Conservation (phyloP, 441 rosid genomes). For the Brassica balearica region DNA sequence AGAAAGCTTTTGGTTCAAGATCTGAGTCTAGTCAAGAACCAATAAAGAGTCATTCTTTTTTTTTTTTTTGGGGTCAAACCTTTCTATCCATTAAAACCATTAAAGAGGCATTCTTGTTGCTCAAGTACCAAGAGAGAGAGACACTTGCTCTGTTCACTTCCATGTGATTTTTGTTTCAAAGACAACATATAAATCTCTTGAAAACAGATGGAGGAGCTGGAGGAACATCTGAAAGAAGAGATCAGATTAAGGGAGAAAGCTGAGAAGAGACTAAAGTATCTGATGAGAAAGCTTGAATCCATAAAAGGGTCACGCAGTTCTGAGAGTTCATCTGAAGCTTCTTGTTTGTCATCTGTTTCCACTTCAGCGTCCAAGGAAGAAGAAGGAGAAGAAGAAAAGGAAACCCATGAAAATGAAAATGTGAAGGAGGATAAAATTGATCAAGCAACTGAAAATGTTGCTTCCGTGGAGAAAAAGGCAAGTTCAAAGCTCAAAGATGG, state of each 20-base stretch:
- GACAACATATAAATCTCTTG: slow-evolving; percentile 1
- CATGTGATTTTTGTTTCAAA: background rate
- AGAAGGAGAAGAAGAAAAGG: slow-evolving; percentile 13
- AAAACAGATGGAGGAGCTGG: slow-evolving; percentile 66
- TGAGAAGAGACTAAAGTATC: slow-evolving; percentile 61
- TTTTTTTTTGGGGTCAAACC: no score
- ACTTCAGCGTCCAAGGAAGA: slow-evolving; percentile 38
- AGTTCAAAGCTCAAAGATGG: slow-evolving; percentile 31
- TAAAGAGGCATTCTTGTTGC: slow-evolving; percentile 11
- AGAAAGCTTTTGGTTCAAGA: background rate
- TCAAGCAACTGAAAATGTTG: slow-evolving; percentile 35
- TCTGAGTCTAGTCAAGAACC: slow-evolving; percentile 24
- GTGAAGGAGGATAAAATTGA: slow-evolving; percentile 29
- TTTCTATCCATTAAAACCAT: background rate
- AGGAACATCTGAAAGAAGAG: slow-evolving; percentile 70
- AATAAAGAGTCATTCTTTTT: slow-evolving; percentile 2
- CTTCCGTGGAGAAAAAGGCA: slow-evolving; percentile 33
- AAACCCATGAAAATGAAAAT: slow-evolving; percentile 27
- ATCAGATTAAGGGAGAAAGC: slow-evolving; percentile 63
- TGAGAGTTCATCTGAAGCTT: slow-evolving; percentile 51
- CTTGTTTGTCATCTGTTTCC: slow-evolving; percentile 50
- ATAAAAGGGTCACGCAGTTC: slow-evolving; percentile 47
- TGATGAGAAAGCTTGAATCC: slow-evolving; percentile 68
- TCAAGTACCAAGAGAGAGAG: background rate
- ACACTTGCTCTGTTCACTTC: slow-evolving; percentile 9